A percentile compares a stretch with the other conserved stretches of the same genome.
phyloP scores from a whole-genome alignment of 495 filamentous ascomycete species.

The Gamarada debralockiae region DNA sequence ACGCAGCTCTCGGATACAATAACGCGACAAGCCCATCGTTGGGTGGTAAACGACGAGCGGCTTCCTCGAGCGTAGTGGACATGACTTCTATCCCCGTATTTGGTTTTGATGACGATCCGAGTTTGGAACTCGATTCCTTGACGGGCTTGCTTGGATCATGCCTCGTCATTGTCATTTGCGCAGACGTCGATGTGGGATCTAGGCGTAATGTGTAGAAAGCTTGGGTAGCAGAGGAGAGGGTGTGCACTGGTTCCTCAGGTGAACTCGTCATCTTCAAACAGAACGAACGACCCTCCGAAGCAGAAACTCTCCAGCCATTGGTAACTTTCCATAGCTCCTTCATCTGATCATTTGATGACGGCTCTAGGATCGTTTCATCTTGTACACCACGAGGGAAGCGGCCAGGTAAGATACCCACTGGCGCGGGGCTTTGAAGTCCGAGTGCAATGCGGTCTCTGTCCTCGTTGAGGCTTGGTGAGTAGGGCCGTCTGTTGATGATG shows the following conservation, averaged over 20 bases:
- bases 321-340: slow-evolving; percentile 50
- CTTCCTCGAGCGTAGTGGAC: slow-evolving; percentile 55
- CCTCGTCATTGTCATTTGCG: slow-evolving; percentile 45
- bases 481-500: slow-evolving; percentile 52
- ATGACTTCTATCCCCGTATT: slow-evolving; percentile 50
- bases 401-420: slow-evolving; percentile 27
- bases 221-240: slow-evolving; percentile 43
- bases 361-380: slow-evolving; percentile 40
- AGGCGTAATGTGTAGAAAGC: slow-evolving; percentile 50
- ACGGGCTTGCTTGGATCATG: slow-evolving; percentile 49
- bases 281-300: slow-evolving; percentile 44
- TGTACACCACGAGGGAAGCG: slow-evolving; percentile 34
- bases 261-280: slow-evolving; percentile 43
- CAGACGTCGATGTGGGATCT: slow-evolving; percentile 51
- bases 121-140: slow-evolving; percentile 27
- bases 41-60: slow-evolving; percentile 50
- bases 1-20: slow-evolving; percentile 67
- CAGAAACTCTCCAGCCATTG: slow-evolving; percentile 50
- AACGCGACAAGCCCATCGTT: slow-evolving; percentile 68
- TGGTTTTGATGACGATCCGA: slow-evolving; percentile 12
- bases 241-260: slow-evolving; percentile 48
- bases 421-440: slow-evolving; percentile 28
- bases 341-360: slow-evolving; percentile 46
- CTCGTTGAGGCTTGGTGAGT: slow-evolving; percentile 41
- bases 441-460: slow-evolving; percentile 4